Evolutionary conservation across 306 rosid genomes (phyloP).

Genomic region (Bauhinia variegata): DNA sequence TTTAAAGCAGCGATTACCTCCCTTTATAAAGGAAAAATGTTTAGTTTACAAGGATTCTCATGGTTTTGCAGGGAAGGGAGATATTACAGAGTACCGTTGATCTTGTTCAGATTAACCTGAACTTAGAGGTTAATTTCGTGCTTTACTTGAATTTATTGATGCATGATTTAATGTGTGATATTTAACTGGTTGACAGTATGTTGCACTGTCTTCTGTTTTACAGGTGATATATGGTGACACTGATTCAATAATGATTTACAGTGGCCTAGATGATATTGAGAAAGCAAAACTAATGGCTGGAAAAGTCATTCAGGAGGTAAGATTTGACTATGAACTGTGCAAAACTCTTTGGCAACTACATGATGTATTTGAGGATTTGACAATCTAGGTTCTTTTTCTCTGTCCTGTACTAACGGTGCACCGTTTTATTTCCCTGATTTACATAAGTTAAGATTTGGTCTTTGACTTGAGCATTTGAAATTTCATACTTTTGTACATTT

Average conservation of each 20-base stretch:
- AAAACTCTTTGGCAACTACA: constrained; percentile 30
- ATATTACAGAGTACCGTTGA: constrained; percentile 94
- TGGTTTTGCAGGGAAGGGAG: constrained; percentile 86
- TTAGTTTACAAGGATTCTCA: constrained; percentile 29
- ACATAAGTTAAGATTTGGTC: too few relatives aligned
- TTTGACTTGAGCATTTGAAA: too few relatives aligned
- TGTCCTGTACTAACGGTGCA: constrained; percentile 23
- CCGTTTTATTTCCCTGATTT: neutral
- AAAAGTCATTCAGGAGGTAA: constrained; percentile 93
- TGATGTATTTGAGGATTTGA: constrained; percentile 4
- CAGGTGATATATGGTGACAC: constrained; percentile 98
- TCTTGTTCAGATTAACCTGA: constrained; percentile 89
- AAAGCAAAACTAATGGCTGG: constrained; percentile 78
- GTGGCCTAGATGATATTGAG: constrained; percentile 85
- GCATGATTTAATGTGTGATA: constrained; percentile 16
- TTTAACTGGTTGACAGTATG: constrained; percentile 27
- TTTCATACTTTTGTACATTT: constrained; percentile 28
- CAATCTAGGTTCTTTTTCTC: neutral
- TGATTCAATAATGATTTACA: constrained; percentile 95
- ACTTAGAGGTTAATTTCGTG: constrained; percentile 71
- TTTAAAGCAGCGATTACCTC: constrained; percentile 19
- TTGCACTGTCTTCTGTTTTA: constrained; percentile 34
- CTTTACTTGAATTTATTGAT: constrained; percentile 34
- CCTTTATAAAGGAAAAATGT: neutral
- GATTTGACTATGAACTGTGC: constrained; percentile 33